phyloP scores from a whole-genome alignment of 306 rosid genomes.

The Erythrophleum fordii region DNA sequence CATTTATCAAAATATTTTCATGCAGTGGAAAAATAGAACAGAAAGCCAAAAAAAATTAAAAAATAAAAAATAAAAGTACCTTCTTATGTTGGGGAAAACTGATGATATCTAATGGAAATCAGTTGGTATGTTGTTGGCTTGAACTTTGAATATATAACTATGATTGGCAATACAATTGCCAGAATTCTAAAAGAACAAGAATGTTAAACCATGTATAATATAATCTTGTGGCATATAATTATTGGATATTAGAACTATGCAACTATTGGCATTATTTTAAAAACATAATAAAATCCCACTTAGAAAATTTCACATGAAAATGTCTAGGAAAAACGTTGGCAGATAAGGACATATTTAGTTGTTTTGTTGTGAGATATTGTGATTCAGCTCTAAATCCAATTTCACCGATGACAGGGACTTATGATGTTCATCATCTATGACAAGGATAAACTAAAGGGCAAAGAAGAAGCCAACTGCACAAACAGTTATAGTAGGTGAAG shows the following conservation, averaged over 20 bases:
- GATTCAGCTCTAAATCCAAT: neutral
- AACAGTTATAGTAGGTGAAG: neutral
- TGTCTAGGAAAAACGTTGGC: no score
- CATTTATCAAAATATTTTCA: neutral
- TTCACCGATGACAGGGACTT: neutral
- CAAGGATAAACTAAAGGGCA: slow-evolving; percentile 1
- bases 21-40: neutral
- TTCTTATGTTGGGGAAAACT: neutral
- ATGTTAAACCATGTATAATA: no score
- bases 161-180: neutral
- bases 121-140: neutral
- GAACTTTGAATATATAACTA: neutral
- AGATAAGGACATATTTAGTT: neutral
- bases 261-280: no score
- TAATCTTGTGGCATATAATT: no score
- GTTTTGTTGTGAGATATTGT: neutral
- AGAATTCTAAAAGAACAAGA: neutral
- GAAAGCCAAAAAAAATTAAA: neutral
- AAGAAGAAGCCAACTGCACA: slow-evolving; percentile 7
- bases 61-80: neutral
- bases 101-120: neutral
- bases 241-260: neutral
- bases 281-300: no score
- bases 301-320: no score
- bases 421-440: slow-evolving; percentile 19